Evolutionary conservation across 768 basidiomycete genomes (phyloP), one percentile per base, ranked within the genome.

Genomic region (Kwoniella heveanensis): DNA sequence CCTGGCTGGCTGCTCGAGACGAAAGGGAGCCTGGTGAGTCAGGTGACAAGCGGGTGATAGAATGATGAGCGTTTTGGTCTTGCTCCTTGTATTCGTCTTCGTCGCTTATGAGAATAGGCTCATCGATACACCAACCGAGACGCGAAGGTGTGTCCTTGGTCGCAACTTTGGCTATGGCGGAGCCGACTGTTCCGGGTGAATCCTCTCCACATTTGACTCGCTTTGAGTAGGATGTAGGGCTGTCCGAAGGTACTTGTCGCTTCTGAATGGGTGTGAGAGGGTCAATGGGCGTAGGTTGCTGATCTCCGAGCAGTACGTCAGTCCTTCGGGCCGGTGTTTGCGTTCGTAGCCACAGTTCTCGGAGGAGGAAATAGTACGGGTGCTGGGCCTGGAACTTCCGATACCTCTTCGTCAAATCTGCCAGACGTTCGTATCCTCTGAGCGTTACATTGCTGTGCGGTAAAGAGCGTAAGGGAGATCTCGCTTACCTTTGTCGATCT

Each of bases 331-430:
- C 39, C 39, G 39, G 13, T 22, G 48, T 49, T 17, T 49, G 48
- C 2, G 48, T 49, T 6, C 48, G 48, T 4, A 49, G 25, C 48
- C 48, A 49, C 8, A 36, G 32, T 54, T 29, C 27, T 2, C 52
- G 25, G 8, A 30, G 52, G n/a, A 54, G 27, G 32, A 54, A 54
- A 10, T 30, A 29, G 10, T 29, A 54, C 19, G 52, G 52, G 26
- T 54, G 25, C n/a, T 54, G 6, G 9, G 10, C 52, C 26, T 54
- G 52, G 32, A 54, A 29, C 21, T 54, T 27, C 8, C 26, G 4
- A 17, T 29, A 30, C 52, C 22, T 29, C 52, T 54, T 36, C 13
- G 6, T 54, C 8, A 54, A 7, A 10, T 49, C 22, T 49, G 17
- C 10, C 5, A 5, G 25, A 24, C 21, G 2, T 49, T 22, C 5